Conservation (phyloP, 75 land plant genomes). For the Adiantum capillusveneris region DNA sequence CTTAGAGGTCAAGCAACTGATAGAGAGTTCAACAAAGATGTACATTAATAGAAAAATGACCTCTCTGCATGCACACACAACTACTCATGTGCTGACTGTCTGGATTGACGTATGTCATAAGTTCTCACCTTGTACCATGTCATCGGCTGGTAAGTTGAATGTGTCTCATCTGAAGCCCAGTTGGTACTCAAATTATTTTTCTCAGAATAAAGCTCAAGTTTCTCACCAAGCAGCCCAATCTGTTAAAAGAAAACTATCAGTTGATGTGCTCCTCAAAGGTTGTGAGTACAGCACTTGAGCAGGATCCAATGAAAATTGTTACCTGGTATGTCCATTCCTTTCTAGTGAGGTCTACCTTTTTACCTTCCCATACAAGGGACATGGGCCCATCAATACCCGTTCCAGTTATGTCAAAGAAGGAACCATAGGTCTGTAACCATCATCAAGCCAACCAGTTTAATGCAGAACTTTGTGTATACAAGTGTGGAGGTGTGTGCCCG, state of each 20-base stretch:
- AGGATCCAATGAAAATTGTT: too few species aligned
- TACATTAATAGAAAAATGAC: too few species aligned
- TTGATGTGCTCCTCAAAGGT: too few species aligned
- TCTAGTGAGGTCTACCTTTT: conserved; percentile 50
- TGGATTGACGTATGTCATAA: too few species aligned
- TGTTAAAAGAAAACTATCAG: conserved; percentile 19
- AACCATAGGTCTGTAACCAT: conserved; percentile 64
- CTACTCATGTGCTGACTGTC: too few species aligned
- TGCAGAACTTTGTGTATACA: neutral
- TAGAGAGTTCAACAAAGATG: too few species aligned
- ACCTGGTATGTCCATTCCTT: conserved; percentile 73
- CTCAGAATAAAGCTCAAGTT: conserved; percentile 31
- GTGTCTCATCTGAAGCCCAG: conserved; percentile 44
- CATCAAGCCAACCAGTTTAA: neutral
- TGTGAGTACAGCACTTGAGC: too few species aligned
- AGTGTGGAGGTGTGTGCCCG: neutral
- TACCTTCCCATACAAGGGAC: conserved; percentile 44
- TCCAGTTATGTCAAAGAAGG: conserved; percentile 79
- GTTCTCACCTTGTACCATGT: conserved; percentile 98
- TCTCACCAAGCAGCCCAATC: conserved; percentile 87
- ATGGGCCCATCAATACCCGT: conserved; percentile 61
- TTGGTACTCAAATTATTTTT: conserved; percentile 22
- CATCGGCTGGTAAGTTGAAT: conserved; percentile 55
- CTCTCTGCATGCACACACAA: too few species aligned
- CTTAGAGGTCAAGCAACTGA: too few species aligned